Percentiles rank a stretch among this genome's conserved stretches.
Evolutionary conservation across 2,329 filamentous ascomycete species (phyloP).

Genomic region (Elsinoe perseae): DNA sequence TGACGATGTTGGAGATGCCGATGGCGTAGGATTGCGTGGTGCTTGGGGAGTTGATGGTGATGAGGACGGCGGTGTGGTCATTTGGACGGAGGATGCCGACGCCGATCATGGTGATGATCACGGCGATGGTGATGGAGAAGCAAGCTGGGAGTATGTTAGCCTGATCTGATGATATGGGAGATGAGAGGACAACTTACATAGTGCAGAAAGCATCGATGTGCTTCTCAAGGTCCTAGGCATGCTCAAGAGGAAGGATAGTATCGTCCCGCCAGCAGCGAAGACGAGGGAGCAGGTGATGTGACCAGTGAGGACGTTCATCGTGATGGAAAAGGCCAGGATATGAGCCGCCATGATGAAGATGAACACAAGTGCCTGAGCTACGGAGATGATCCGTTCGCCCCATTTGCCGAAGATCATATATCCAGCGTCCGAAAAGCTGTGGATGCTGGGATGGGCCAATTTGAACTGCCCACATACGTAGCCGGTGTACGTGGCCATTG

Average conservation of each 20-base stretch:
- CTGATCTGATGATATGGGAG: slow-evolving; percentile 21
- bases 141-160: slow-evolving; percentile 42
- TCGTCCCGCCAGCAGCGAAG: slow-evolving; percentile 53
- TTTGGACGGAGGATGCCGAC: slow-evolving; percentile 49
- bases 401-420: slow-evolving; percentile 52
- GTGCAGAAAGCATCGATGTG: slow-evolving; percentile 54
- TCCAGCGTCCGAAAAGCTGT: slow-evolving; percentile 62
- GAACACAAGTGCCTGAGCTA: slow-evolving; percentile 56
- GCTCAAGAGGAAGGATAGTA: slow-evolving; percentile 52
- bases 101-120: slow-evolving; percentile 59
- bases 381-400: slow-evolving; percentile 55
- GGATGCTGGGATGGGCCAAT: slow-evolving; percentile 48
- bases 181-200: slow-evolving; percentile 36
- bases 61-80: slow-evolving; percentile 32
- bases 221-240: slow-evolving; percentile 56
- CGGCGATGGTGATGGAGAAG: slow-evolving; percentile 50
- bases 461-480: slow-evolving; percentile 54
- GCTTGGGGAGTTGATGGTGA: slow-evolving; percentile 34
- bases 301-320: slow-evolving; percentile 56
- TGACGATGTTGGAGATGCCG: slow-evolving; percentile 58
- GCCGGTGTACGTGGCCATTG: slow-evolving; percentile 53
- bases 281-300: slow-evolving; percentile 57
- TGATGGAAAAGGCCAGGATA: slow-evolving; percentile 61
- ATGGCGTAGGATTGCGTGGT: slow-evolving; percentile 48
- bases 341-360: slow-evolving; percentile 66